Conservation (phyloP, 306 rosid species). For the Rosa rugosa region DNA sequence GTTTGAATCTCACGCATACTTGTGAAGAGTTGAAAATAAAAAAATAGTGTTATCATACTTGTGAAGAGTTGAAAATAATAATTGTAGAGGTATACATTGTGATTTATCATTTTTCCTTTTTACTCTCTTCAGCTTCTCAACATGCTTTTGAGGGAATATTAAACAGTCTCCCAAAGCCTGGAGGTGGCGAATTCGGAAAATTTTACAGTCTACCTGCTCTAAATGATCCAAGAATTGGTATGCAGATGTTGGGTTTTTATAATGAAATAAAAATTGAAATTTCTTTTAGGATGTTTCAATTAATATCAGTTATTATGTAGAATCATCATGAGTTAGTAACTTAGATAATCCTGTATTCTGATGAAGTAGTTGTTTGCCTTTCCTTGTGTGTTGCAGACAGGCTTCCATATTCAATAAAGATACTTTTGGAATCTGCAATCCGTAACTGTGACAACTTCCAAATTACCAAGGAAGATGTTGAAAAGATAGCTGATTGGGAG, state of each 20-base stretch:
- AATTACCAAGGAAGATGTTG: conserved; percentile 3
- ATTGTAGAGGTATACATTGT: not conserved
- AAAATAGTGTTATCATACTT: too few relatives aligned
- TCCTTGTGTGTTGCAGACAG: conserved; percentile 7
- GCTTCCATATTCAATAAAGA: conserved; percentile 30
- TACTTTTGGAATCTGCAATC: conserved; percentile 29
- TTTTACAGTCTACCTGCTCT: conserved; percentile 20
- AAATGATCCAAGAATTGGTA: conserved; percentile 32
- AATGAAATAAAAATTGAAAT: not conserved
- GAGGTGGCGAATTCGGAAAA: too few relatives aligned
- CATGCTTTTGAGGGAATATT: conserved; percentile 25
- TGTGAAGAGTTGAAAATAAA: too few relatives aligned
- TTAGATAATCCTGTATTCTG: not conserved
- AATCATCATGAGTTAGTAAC: too few relatives aligned
- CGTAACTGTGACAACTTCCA: not conserved
- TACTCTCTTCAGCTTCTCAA: conserved; percentile 23
- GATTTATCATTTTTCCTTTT: not conserved
- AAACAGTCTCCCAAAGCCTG: not conserved
- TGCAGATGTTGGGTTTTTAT: not conserved
- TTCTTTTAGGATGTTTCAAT: not conserved
- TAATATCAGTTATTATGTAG: not conserved
- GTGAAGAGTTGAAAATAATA: too few relatives aligned
- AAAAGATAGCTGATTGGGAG: conserved; percentile 6
- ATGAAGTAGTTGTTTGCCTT: not conserved
- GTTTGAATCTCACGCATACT: too few relatives aligned